Evolutionary conservation across 345 rosid genomes (phyloP), one percentile per base, ranked within the genome.

Genomic region (Euclidium syriacum): DNA sequence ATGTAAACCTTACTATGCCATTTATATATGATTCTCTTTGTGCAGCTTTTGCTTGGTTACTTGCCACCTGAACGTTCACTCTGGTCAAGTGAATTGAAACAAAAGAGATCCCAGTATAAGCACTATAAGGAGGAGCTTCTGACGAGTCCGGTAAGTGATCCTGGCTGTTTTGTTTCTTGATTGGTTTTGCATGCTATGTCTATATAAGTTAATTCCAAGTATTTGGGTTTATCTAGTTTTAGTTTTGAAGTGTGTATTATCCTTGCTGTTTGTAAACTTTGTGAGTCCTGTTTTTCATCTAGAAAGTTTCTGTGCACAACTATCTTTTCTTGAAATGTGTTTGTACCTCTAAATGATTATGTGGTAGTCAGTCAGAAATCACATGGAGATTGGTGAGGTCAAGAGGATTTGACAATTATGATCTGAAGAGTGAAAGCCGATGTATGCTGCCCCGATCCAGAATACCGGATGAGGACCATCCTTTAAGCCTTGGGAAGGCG

Each of bases 361-460:
- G 73, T 81, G 95, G 83, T 94, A 85, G 95, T 81, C 81, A 92
- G 99, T 83, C 99, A 81, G 97, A 94, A 84, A 84, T 90, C 67
- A 75, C 96, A 42, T 80, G 96, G 86, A 90, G 79, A 83, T 50
- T 90, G 85, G 97, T 85, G 70, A 83, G 84, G 62, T 76, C 89
- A 8, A 62, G 70, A 3, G 71, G 62, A 29, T 59, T 24, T 53
- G 87, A 79, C 24, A 74, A 62, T 34, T 82, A 83, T 6, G 92
- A 84, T 8, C 15, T 73, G 35, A 78, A 77, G 75, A 65, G 66
- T 75, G 95, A 79, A 72, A 72, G 59, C 67, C 71, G 80, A n/a
- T 82, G 92, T 52, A 54, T 81, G 75, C 97, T 94, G 44, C 76
- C 87, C 12, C 87, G 99, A 69, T 84, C 86, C 18, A 82, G 85